phyloP scores from a whole-genome alignment of 1,284 basidiomycete species.

The Sutorius eximius region DNA sequence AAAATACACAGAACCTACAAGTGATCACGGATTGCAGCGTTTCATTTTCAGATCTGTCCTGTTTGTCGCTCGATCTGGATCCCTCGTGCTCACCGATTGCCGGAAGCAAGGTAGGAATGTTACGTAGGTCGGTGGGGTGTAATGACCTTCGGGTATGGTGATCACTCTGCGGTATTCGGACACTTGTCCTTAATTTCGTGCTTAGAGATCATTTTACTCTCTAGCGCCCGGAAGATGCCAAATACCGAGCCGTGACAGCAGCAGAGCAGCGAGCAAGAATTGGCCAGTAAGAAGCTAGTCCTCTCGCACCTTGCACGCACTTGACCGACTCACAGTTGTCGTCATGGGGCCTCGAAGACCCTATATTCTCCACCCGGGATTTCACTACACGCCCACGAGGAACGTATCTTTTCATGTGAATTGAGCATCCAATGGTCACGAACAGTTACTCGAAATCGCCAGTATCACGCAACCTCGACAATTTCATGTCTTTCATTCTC shows the following conservation, averaged over 20 bases:
- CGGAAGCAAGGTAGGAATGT: neutral
- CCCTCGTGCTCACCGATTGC: neutral
- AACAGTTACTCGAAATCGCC: neutral
- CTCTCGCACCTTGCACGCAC: neutral
- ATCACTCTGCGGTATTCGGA: neutral
- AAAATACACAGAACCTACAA: neutral
- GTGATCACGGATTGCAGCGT: neutral
- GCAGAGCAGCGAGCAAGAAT: neutral
- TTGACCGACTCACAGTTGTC: neutral
- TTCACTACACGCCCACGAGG: neutral
- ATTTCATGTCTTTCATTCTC: neutral
- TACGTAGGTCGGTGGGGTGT: conserved; percentile 15
- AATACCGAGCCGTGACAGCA: neutral
- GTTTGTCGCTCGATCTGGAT: conserved; percentile 5
- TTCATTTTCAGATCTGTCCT: conserved; percentile 8
- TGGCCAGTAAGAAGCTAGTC: neutral
- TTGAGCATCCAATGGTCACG: neutral
- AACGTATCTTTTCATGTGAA: neutral
- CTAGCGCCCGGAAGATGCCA: neutral
- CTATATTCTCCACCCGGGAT: neutral
- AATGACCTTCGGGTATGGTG: conserved; percentile 11
- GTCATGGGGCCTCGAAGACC: neutral
- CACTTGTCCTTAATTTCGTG: neutral
- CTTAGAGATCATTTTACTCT: conserved; percentile 5
- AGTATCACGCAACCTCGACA: neutral